Percentiles rank a stretch among this genome's conserved stretches.
phyloP scores from a whole-genome alignment of 805 yeast genomes.

The Candida arabinofermentans region DNA sequence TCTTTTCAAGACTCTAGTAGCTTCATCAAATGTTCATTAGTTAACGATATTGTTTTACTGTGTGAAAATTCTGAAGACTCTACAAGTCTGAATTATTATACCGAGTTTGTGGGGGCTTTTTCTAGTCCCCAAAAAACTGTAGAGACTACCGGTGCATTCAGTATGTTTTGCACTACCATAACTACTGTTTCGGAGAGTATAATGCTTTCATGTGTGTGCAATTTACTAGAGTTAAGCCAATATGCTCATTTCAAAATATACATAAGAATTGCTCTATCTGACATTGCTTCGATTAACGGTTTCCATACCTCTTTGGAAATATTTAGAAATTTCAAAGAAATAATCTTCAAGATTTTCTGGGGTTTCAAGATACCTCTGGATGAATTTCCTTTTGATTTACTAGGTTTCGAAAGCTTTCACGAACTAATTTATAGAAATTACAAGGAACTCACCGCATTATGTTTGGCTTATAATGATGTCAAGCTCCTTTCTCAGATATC shows the following conservation, averaged over 20 bases:
- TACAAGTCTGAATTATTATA: constrained; percentile 28
- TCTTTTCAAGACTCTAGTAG: constrained; percentile 16
- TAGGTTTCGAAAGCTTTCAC: constrained; percentile 31
- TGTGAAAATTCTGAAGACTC: not conserved
- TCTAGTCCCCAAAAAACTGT: constrained; percentile 33
- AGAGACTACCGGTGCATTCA: constrained; percentile 38
- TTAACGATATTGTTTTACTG: constrained; percentile 11
- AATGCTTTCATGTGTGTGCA: constrained; percentile 34
- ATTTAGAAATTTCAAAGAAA: constrained; percentile 31
- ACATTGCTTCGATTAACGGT: constrained; percentile 20
- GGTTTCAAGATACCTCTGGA: constrained; percentile 27
- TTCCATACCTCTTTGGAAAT: constrained; percentile 17
- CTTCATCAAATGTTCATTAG: constrained; percentile 21
- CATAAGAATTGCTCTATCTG: constrained; percentile 25
- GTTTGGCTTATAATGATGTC: constrained; percentile 26
- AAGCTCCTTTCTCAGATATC: constrained; percentile 15
- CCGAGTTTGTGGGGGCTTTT: constrained; percentile 29
- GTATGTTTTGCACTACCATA: constrained; percentile 32
- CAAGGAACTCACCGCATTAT: constrained; percentile 37
- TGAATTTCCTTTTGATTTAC: constrained; percentile 38
- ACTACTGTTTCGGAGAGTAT: constrained; percentile 31
- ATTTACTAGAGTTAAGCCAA: constrained; percentile 38
- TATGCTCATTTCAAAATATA: constrained; percentile 31
- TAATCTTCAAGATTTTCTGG: constrained; percentile 43
- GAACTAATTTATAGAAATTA: constrained; percentile 34